phyloP scores from a whole-genome alignment of 1,284 basidiomycete species.

The Ceratobasidium sp. region DNA sequence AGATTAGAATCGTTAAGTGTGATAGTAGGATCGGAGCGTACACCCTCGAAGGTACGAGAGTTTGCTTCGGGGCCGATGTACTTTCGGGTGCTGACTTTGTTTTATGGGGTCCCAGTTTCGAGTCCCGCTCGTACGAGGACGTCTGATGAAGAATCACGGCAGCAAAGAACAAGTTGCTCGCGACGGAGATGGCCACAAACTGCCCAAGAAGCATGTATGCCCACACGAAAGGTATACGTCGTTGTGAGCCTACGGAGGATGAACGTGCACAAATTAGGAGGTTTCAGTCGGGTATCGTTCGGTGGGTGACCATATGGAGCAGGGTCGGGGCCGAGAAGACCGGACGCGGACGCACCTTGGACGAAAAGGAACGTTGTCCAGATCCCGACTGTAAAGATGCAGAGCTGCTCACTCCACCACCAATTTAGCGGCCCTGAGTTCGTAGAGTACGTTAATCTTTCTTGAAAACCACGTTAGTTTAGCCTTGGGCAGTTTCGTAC shows the following conservation, averaged over 20 bases:
- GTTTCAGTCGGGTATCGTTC: not conserved
- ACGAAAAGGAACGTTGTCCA: slow-evolving; percentile 72
- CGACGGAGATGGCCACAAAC: slow-evolving; percentile 79
- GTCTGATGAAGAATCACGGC: slow-evolving; percentile 64
- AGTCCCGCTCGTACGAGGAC: slow-evolving; percentile 43
- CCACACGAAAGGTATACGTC: slow-evolving; percentile 69
- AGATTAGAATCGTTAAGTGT: slow-evolving; percentile 64
- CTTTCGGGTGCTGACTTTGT: not conserved
- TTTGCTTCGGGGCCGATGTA: slow-evolving; percentile 31
- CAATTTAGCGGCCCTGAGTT: slow-evolving; percentile 64
- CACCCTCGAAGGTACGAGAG: slow-evolving; percentile 55
- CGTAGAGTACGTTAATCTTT: not conserved
- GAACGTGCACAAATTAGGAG: not conserved
- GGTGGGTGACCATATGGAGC: slow-evolving; percentile 8
- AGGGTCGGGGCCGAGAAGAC: slow-evolving; percentile 1
- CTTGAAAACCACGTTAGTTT: not conserved
- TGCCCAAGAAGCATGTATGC: slow-evolving; percentile 83
- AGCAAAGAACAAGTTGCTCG: slow-evolving; percentile 74
- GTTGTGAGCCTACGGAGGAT: slow-evolving; percentile 58
- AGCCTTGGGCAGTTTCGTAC: not conserved
- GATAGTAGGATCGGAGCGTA: slow-evolving; percentile 66
- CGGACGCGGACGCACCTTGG: slow-evolving; percentile 64
- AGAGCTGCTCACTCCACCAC: slow-evolving; percentile 84
- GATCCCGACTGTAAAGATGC: slow-evolving; percentile 73
- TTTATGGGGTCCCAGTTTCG: slow-evolving; percentile 10